Evolutionary conservation across 2,329 filamentous ascomycete genomes (phyloP).

Genomic region (Cladosporium austrohemisphaericum): DNA sequence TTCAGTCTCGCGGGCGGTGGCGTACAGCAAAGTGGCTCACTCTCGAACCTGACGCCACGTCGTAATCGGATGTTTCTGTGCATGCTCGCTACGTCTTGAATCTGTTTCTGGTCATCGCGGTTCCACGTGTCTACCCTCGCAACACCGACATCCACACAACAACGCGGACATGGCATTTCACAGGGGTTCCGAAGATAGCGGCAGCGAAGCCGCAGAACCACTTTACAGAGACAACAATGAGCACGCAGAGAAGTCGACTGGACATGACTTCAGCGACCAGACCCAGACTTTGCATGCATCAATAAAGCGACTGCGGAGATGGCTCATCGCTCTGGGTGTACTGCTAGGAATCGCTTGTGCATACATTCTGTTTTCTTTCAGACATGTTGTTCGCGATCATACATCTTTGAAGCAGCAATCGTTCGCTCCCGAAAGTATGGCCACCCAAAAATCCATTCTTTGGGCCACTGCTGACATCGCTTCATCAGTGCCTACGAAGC

Average conservation of each 20-base stretch:
- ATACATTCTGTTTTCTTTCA: slow-evolving; percentile 2
- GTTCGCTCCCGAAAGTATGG: slow-evolving; percentile 9
- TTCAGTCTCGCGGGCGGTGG: too few relatives aligned
- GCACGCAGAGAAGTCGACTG: background rate
- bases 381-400: background rate
- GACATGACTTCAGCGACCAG: background rate
- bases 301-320: slow-evolving; percentile 1
- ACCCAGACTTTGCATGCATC: background rate
- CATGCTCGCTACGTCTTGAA: too few relatives aligned
- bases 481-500: slow-evolving; percentile 19
- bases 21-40: too few relatives aligned
- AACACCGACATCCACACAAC: too few relatives aligned
- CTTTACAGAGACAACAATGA: slow-evolving; percentile 12
- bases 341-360: slow-evolving; percentile 1
- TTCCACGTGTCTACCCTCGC: too few relatives aligned
- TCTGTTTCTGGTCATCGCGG: too few relatives aligned
- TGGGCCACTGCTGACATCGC: background rate
- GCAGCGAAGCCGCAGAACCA: slow-evolving; percentile 7
- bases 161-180: background rate
- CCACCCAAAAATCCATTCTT: background rate
- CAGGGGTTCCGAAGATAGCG: background rate
- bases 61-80: too few relatives aligned
- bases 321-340: slow-evolving; percentile 10
- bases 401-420: background rate
- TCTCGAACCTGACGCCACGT: too few relatives aligned